Percentiles rank a stretch among this genome's conserved stretches.
Evolutionary conservation across 75 land plant species (phyloP).

Genomic region (Picea glauca): DNA sequence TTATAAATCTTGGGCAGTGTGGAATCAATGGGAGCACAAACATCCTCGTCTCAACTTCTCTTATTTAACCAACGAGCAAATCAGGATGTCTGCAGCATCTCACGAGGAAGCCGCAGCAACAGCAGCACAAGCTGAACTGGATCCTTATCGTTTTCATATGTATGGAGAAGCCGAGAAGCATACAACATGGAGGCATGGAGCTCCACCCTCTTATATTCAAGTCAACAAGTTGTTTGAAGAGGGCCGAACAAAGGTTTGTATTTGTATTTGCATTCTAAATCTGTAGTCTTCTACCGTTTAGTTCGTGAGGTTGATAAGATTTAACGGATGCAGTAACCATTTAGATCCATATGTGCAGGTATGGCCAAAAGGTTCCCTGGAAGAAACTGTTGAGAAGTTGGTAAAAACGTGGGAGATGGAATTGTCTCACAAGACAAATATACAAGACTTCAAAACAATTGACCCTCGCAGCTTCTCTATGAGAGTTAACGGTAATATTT

Average conservation of each 20-base stretch:
- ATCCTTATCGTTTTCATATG: conserved; percentile 31
- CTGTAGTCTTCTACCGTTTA: not conserved
- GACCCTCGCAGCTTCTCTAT: conserved; percentile 66
- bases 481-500: conserved; percentile 56
- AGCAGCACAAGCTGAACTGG: not conserved
- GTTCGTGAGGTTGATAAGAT: not conserved
- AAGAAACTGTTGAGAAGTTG: conserved; percentile 76
- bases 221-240: conserved; percentile 57
- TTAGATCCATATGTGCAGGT: conserved; percentile 23
- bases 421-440: conserved; percentile 70
- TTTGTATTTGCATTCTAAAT: not conserved
- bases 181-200: conserved; percentile 67
- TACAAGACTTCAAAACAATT: conserved; percentile 69
- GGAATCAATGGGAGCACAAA: too few species aligned
- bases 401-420: conserved; percentile 94
- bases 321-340: not conserved
- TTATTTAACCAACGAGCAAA: not conserved
- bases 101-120: too few species aligned
- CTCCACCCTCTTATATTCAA: conserved; percentile 42
- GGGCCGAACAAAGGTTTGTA: conserved; percentile 23
- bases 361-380: conserved; percentile 82
- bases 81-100: not conserved
- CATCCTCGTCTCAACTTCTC: not conserved
- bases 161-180: conserved; percentile 33
- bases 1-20: too few species aligned